Percentiles rank a stretch among this genome's conserved stretches.
Evolutionary conservation across 805 yeast species (phyloP).

Genomic region (Ogataea polymorpha): DNA sequence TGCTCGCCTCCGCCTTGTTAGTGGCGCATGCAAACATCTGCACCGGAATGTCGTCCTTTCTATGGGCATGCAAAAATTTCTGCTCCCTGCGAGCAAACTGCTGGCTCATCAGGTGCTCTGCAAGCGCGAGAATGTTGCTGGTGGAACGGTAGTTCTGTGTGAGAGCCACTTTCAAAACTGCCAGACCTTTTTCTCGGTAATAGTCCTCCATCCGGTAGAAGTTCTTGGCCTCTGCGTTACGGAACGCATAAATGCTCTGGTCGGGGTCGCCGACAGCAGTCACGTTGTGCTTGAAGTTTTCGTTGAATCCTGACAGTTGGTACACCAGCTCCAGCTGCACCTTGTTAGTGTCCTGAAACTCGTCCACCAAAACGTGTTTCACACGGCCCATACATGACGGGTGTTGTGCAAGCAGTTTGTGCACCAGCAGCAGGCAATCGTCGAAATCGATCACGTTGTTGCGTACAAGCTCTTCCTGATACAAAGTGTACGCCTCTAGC

Average conservation of each 20-base stretch:
- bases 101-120: slow-evolving; percentile 64
- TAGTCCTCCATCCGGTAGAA: slow-evolving; percentile 52
- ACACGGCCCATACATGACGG: slow-evolving; percentile 47
- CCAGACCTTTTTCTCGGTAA: slow-evolving; percentile 22
- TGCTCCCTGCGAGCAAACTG: slow-evolving; percentile 44
- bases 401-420: slow-evolving; percentile 41
- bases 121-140: slow-evolving; percentile 54
- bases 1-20: slow-evolving; percentile 53
- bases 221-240: slow-evolving; percentile 73
- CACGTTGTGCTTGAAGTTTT: slow-evolving; percentile 46
- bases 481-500: slow-evolving; percentile 44
- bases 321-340: slow-evolving; percentile 71
- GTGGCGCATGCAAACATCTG: slow-evolving; percentile 40
- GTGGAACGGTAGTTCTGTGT: slow-evolving; percentile 82
- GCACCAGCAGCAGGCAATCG: slow-evolving; percentile 64
- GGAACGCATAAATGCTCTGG: slow-evolving; percentile 87
- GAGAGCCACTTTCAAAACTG: slow-evolving; percentile 39
- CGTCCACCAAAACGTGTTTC: slow-evolving; percentile 82
- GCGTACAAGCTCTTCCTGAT: slow-evolving; percentile 46
- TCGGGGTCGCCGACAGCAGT: slow-evolving; percentile 97
- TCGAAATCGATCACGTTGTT: slow-evolving; percentile 71
- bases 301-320: slow-evolving; percentile 42
- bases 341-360: slow-evolving; percentile 87
- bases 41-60: slow-evolving; percentile 42
- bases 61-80: slow-evolving; percentile 47